Base-by-base conservation (phyloP, 257 asterid species). In the Nyctanthes arbortristis region DNA sequence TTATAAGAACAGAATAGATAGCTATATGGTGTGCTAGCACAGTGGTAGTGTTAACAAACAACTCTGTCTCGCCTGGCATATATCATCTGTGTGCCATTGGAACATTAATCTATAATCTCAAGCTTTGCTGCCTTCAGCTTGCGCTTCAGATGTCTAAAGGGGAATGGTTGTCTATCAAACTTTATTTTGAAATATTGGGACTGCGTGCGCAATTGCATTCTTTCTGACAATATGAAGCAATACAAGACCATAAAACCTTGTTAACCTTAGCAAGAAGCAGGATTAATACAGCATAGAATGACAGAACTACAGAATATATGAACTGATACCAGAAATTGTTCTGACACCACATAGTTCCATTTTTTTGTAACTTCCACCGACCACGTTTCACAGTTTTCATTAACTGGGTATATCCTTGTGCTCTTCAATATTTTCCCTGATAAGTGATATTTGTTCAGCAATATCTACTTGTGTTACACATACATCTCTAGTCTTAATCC, bases 361-460 rank as follows among this genome's bases (percentile, higher is more conserved):
- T n/a, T n/a, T n/a, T n/a, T 64, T 52, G 40, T 40, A 27, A 56
- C 24, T 57, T 39, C 43, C 27, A 60, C 43, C 27, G 28, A 47
- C 16, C 30, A 63, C 20, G 56, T 61, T 37, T 34, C 65, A 45
- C 64, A 31, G 35, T 18, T 40, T 35, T 47, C 49, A 34, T n/a
- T 63, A 67, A 65, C 72, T 18, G 61, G 27, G 32, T 28, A 39
- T 9, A 52, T 24, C n/a, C n/a, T n/a, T n/a, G n/a, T n/a, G n/a
- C n/a, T n/a, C n/a, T n/a, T n/a, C n/a, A 29, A 30, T 29, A n/a
- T 20, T 16, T 35, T 16, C 49, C n/a, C n/a, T n/a, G n/a, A n/a
- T n/a, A n/a, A n/a, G n/a, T 20, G 37, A 7, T 56, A 68, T 22
- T 22, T 22, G 24, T 62, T 60, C 40, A 47, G 31, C 57, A 68